Base-by-base conservation (phyloP, 129 eudicot genomes). In the Chrysanthemum makinoi region DNA sequence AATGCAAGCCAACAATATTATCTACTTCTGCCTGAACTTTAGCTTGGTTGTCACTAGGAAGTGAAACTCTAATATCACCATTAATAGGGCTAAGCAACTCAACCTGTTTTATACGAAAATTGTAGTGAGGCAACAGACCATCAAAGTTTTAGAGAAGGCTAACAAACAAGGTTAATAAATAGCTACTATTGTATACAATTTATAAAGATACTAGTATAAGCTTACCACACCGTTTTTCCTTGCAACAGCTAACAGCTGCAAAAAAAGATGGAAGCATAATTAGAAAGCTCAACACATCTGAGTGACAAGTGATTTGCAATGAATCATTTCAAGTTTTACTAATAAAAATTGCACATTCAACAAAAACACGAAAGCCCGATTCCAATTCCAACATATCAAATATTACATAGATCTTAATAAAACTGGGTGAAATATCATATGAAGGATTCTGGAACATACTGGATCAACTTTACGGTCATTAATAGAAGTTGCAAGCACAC, bases 231-330 rank as follows among this genome's bases (percentile, higher is more conserved):
- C 97, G 64, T 60, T 79, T 80, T 88, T 95, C 85, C 99, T 83
- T 49, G 99, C 99, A 79, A 90, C 83, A 77, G 91, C 89, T 49
- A 95, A 66, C 88, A 95, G 64, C 97, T 88, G 91, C 82, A 76
- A 53, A 75, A n/a, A 73, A 79, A 39, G 69, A 73, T 30, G 47
- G 26, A 77, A 62, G 11, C 46, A 51, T 24, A 4, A 66, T 72
- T 53, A 60, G 16, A 54, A 39, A 54, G 47, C 43, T 67, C 51
- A 62, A 35, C 17, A 72, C 61, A 55, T 35, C 43, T 35, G 43
- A 35, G 43, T 35, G 8, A 5, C 43, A 35, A 35, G 46, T 39
- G 46, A 39, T 39, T 39, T 39, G 10, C 46, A 39, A 39, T 39
- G 9, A 8, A 39, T 39, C 46, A 39, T 39, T 39, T 7, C 46